Evolutionary conservation across 768 basidiomycete species (phyloP), one percentile per base, ranked within the genome.

Genomic region (Artomyces pyxidatus): DNA sequence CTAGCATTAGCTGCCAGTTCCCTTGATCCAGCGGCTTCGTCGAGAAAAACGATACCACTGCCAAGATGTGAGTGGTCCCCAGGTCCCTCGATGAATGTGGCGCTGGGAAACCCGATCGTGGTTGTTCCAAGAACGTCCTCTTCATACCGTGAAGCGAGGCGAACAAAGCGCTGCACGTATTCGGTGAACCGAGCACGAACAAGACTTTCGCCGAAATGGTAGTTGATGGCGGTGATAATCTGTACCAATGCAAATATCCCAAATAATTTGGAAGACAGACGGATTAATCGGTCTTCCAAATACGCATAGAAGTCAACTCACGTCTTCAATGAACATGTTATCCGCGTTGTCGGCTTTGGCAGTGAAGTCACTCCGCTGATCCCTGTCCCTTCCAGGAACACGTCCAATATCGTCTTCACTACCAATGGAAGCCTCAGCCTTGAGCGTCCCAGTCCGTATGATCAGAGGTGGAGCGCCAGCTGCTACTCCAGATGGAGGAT

Each of bases 301-400:
- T 27, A 25, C 23, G 9, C 27, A 26, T 50, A 37, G 37, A 17
- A 47, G 32, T 47, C 25, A 28, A 75, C 89, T 63, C 59, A 95
- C 94, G 59, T 98, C 95, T 45, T 98, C 94, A 55, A 98, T 88
- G 67, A 97, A 97, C 14, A 85, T 55, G 59, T 83, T 88, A 57
- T 98, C 94, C 6, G 79, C 70, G 46, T 68, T 76, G 55, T 86
- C 83, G 16, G 72, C 59, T 50, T 79, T 86, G 41, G 72, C 73
- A 6, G 69, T 60, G 43, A 72, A 75, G 50, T 85, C 83, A 9
- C 69, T 68, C 58, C 75, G 83, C 37, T 71, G 65, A 14, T 58
- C 58, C 27, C 53, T 60, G 19, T 80, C 81, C 58, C 74, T 83
- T 37, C 72, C 69, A 48, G 68, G 67, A 49, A 71, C 62, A 26